phyloP scores from a whole-genome alignment of 192 early-diverging fungal species.

The Umbelopsis sp. region DNA sequence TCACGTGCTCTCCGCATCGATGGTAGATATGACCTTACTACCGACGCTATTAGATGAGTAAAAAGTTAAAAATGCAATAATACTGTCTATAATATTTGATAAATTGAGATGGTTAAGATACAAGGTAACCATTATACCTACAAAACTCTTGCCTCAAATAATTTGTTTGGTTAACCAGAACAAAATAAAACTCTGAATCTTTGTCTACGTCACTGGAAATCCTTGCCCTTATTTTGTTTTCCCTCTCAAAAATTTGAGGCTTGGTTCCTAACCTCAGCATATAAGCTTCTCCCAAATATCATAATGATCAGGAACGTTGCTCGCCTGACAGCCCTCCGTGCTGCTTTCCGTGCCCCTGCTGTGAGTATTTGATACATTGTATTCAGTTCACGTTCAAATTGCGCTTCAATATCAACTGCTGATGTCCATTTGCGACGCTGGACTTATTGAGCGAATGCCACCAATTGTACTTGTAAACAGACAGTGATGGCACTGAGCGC shows the following conservation, averaged over 20 bases:
- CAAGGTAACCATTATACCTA: too few species aligned
- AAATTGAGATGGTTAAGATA: too few species aligned
- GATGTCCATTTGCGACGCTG: neutral
- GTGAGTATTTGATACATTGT: constrained; percentile 28
- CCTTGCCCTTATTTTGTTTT: constrained; percentile 21
- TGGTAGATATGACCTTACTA: too few species aligned
- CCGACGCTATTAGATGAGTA: too few species aligned
- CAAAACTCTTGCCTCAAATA: too few species aligned
- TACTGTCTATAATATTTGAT: too few species aligned
- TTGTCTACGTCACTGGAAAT: constrained; percentile 9
- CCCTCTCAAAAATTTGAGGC: constrained; percentile 15
- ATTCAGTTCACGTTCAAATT: neutral
- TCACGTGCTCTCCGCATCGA: neutral
- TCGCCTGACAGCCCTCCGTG: constrained; percentile 50
- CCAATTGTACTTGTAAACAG: neutral
- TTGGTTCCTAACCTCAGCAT: constrained; percentile 21
- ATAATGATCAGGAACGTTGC: constrained; percentile 57
- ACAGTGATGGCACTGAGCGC: neutral
- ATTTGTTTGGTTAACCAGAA: too few species aligned
- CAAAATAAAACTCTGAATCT: neutral
- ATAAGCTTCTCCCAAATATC: constrained; percentile 24
- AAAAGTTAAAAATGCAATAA: too few species aligned
- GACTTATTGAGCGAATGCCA: neutral
- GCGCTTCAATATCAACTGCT: neutral
- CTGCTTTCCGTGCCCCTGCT: constrained; percentile 50